A percentile compares a stretch with the other conserved stretches of the same genome.
These are phyloP conservation scores for Xylaria arbuscula DNA, from an alignment of 2,329 filamentous ascomycete genomes.

Conservation along the genomic window DNA sequence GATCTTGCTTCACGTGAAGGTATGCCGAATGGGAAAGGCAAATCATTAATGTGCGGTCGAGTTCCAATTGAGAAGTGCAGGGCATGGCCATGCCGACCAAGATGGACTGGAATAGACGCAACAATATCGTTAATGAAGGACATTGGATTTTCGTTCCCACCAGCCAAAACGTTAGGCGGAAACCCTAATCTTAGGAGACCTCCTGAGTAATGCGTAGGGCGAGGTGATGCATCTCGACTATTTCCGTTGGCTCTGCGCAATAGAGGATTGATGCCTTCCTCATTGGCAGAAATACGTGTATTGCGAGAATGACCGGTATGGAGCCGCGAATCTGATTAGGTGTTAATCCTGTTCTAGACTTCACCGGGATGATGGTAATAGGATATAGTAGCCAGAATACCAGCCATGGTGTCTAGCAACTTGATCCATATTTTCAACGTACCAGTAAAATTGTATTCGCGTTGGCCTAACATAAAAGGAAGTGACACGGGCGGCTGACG, in stretches of 20 bases:
- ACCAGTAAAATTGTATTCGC: conserved; percentile 47
- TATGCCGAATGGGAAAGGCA: conserved; percentile 51
- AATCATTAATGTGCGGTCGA: conserved; percentile 63
- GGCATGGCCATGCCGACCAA: conserved; percentile 61
- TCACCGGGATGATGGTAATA: background rate
- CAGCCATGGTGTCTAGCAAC: background rate
- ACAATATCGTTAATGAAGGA: conserved; percentile 67
- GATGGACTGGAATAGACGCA: conserved; percentile 61
- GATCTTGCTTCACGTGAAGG: conserved; percentile 56
- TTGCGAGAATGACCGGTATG: conserved; percentile 65
- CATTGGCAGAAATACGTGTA: conserved; percentile 66
- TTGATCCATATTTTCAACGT: conserved; percentile 35
- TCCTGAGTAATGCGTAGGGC: conserved; percentile 56
- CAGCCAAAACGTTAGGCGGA: conserved; percentile 58
- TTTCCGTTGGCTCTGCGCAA: conserved; percentile 71
- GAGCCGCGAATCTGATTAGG: conserved; percentile 51
- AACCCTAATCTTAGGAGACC: conserved; percentile 66
- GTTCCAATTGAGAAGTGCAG: conserved; percentile 71
- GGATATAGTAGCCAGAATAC: background rate
- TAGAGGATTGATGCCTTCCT: conserved; percentile 89
- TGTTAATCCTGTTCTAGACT: conserved; percentile 42
- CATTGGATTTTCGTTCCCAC: conserved; percentile 62
- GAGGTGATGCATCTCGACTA: conserved; percentile 60
- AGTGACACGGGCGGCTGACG: conserved; percentile 72
- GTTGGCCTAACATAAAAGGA: conserved; percentile 50